phyloP scores from a whole-genome alignment of 2,329 filamentous ascomycete species.

The Apiospora rasikravindrae region DNA sequence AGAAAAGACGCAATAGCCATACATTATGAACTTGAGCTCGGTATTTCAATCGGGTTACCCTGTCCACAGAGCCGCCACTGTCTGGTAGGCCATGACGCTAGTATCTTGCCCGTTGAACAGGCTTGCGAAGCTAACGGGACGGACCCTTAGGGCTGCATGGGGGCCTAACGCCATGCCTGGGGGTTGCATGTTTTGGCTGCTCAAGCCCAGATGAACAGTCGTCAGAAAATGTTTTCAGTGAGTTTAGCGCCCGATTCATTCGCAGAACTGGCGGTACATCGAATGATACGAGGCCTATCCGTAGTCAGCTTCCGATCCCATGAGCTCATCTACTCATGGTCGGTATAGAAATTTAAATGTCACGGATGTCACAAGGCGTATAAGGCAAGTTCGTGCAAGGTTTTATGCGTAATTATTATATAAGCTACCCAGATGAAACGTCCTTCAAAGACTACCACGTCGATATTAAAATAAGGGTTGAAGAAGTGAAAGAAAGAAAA shows the following conservation, averaged over 20 bases:
- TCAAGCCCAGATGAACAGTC: neutral
- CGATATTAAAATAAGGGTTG: neutral
- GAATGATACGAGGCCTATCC: too few relatives aligned
- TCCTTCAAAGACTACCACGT: neutral
- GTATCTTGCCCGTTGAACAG: neutral
- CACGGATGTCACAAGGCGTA: neutral
- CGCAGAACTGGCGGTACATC: too few relatives aligned
- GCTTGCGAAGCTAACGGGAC: neutral
- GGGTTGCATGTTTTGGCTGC: neutral
- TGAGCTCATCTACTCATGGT: neutral
- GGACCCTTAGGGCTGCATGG: neutral
- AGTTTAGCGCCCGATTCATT: too few relatives aligned
- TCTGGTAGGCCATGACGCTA: neutral
- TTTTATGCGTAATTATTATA: neutral
- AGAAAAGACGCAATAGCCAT: too few relatives aligned
- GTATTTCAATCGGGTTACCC: neutral
- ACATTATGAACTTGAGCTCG: neutral
- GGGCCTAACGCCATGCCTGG: neutral
- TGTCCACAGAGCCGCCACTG: neutral
- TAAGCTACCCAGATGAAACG: neutral
- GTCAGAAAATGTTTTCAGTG: neutral
- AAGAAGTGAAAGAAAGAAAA: conserved; percentile 5
- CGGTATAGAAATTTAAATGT: neutral
- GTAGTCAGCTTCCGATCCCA: neutral
- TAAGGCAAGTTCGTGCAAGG: neutral